Evolutionary conservation across 129 eudicot genomes (phyloP).

Genomic region (Dittrichia graveolens): DNA sequence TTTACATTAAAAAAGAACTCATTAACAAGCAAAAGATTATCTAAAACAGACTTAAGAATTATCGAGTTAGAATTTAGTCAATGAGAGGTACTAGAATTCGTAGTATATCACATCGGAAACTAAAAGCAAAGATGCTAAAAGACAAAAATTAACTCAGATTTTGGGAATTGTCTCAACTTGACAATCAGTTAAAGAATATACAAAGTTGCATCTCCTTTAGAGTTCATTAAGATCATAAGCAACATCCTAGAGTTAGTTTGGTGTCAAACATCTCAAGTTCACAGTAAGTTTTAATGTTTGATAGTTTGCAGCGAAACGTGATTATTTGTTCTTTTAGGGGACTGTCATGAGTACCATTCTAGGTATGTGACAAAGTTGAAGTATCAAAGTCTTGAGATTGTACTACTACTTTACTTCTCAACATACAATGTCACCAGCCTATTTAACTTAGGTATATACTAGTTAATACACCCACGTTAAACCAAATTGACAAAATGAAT

Average conservation of each 20-base stretch:
- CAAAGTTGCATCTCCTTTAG: slow-evolving; percentile 1
- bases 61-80: neutral
- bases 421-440: neutral
- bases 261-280: neutral
- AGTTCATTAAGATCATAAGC: slow-evolving; percentile 3
- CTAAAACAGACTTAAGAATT: neutral
- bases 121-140: neutral
- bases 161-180: neutral
- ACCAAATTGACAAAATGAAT: no score
- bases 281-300: neutral
- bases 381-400: neutral
- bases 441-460: no score
- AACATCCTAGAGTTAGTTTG: neutral
- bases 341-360: neutral
- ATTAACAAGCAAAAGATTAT: slow-evolving; percentile 15
- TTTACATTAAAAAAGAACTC: neutral
- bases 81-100: neutral
- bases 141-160: neutral
- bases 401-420: neutral
- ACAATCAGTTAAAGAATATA: neutral
- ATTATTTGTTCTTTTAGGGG: neutral
- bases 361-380: neutral
- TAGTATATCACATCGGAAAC: neutral
- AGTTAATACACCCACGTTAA: no score
- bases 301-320: neutral